These are phyloP conservation scores for Thinopyrum obtusiflorum DNA, from an alignment of 202 grass and related monocot genomes.

Conservation along the genomic window DNA sequence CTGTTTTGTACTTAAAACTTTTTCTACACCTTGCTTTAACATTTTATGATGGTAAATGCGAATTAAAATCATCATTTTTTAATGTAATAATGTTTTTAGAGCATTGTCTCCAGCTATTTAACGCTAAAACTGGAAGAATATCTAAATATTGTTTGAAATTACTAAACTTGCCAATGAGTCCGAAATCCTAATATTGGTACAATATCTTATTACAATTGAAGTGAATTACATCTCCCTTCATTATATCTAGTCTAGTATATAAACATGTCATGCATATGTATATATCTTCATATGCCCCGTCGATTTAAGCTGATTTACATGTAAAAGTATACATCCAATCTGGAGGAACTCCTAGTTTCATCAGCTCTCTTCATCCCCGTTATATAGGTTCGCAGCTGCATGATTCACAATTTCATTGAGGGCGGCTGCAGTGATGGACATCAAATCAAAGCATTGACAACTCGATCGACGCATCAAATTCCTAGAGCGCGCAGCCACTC, in stretches of 20 bases:
- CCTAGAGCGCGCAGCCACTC: slow-evolving; percentile 29
- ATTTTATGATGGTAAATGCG: too few species aligned
- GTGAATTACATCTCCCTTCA: neutral
- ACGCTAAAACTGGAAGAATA: too few species aligned
- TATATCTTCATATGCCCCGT: neutral
- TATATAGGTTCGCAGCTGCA: neutral
- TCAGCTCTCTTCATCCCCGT: neutral
- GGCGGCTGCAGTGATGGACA: neutral
- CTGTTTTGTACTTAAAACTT: too few species aligned
- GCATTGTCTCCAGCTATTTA: too few species aligned
- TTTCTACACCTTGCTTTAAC: too few species aligned
- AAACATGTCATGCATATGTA: neutral
- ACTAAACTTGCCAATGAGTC: too few species aligned
- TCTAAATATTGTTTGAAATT: too few species aligned
- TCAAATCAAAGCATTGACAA: neutral
- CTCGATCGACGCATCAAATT: slow-evolving; percentile 8
- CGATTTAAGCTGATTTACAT: neutral
- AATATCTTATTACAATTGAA: too few species aligned
- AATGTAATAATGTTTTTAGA: too few species aligned
- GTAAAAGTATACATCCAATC: neutral
- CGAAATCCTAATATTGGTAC: too few species aligned
- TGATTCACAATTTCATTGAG: neutral
- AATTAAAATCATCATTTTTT: too few species aligned
- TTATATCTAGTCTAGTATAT: neutral
- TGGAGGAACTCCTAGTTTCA: neutral